These are phyloP conservation scores for Tillandsia leiboldiana DNA, from an alignment of 176 grass and related monocot species.

Conservation along the genomic window DNA sequence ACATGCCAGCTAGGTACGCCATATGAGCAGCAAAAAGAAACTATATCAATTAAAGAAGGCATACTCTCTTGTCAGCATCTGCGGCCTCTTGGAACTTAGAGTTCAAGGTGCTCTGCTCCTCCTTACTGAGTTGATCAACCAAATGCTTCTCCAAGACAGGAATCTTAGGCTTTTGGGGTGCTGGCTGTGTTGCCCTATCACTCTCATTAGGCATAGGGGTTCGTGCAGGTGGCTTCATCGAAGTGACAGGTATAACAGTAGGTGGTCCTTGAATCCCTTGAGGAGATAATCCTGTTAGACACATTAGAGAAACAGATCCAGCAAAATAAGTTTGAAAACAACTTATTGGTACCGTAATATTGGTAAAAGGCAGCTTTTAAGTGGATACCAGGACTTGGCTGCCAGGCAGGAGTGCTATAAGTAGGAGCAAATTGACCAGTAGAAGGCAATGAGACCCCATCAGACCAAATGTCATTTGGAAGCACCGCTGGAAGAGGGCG, in stretches of 20 bases:
- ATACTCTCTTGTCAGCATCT: constrained; percentile 89
- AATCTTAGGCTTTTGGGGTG: constrained; percentile 71
- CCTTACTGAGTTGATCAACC: constrained; percentile 89
- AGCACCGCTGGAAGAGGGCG: constrained; percentile 70
- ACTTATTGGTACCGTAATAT: neutral
- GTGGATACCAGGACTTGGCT: constrained; percentile 61
- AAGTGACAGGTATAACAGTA: constrained; percentile 44
- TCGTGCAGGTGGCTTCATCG: constrained; percentile 54
- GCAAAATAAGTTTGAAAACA: constrained; percentile 1
- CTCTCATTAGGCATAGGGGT: constrained; percentile 43
- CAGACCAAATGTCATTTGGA: constrained; percentile 71
- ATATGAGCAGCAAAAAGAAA: neutral
- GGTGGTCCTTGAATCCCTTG: constrained; percentile 46
- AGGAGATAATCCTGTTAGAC: constrained; percentile 43
- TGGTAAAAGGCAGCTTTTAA: constrained; percentile 10
- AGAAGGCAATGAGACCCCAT: constrained; percentile 73
- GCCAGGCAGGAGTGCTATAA: constrained; percentile 29
- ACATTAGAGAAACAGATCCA: constrained; percentile 22
- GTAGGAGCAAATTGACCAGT: constrained; percentile 69
- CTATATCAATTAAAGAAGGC: neutral
- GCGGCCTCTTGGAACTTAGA: constrained; percentile 88
- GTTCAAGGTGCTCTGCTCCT: constrained; percentile 60
- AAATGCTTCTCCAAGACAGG: constrained; percentile 84
- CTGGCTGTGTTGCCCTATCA: constrained; percentile 31
- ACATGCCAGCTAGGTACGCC: no score